Conservation (phyloP, 1,284 basidiomycete species). For the Microbotryum scabiosae region DNA sequence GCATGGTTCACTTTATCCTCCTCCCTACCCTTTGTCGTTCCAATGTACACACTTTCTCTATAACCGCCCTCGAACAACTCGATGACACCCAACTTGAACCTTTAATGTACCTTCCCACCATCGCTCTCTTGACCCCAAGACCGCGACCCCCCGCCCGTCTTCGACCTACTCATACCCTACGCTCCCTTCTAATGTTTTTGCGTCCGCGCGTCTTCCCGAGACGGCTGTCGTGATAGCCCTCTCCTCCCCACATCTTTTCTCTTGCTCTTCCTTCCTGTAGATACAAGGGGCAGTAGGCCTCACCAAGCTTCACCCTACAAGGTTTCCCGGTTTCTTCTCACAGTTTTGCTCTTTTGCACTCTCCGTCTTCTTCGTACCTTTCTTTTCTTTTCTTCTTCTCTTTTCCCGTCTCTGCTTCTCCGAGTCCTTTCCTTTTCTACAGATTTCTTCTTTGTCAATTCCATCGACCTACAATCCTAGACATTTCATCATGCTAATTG, state of each 20-base stretch:
- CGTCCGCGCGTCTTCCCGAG: background rate
- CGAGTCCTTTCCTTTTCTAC: background rate
- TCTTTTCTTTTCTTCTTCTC: background rate
- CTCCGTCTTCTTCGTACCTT: background rate
- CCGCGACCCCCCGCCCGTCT: background rate
- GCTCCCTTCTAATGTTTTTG: background rate
- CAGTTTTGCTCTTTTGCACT: background rate
- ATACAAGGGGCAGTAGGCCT: background rate
- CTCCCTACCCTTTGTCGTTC: background rate
- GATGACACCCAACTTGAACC: background rate
- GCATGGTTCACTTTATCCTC: background rate
- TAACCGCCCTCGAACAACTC: background rate
- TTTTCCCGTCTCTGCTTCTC: background rate
- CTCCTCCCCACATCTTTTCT: background rate
- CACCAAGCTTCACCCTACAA: background rate
- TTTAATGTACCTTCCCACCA: background rate
- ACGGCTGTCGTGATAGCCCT: background rate
- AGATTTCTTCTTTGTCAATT: no score
- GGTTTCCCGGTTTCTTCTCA: background rate
- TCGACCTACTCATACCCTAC: background rate
- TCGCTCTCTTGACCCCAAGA: background rate
- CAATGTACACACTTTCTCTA: background rate
- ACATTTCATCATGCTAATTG: no score
- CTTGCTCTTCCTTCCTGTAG: no score
- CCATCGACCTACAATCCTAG: no score